A percentile compares a stretch with the other conserved stretches of the same genome.
Evolutionary conservation across 2,329 filamentous ascomycete genomes (phyloP).

Genomic region (Pseudogymnoascus sp.): DNA sequence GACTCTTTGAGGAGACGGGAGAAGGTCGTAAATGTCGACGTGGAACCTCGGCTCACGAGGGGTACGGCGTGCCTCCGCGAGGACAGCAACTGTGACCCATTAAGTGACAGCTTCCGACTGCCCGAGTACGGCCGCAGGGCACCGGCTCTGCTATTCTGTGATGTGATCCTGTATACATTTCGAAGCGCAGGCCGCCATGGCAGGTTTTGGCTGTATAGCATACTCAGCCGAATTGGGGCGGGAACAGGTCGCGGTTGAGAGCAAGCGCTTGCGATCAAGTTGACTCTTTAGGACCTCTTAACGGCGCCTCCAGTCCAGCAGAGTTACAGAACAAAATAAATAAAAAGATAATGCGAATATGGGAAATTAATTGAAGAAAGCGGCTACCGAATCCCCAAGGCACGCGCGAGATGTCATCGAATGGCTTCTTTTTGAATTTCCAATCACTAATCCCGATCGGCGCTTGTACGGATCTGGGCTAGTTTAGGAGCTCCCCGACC

Average conservation of each 20-base stretch:
- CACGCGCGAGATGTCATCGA: conserved; percentile 5
- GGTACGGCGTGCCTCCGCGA: conserved; percentile 1
- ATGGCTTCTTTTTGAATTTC: conserved; percentile 7
- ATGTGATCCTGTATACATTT: conserved; percentile 19
- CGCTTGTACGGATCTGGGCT: neutral
- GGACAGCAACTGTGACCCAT: conserved; percentile 13
- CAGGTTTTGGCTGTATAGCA: conserved; percentile 58
- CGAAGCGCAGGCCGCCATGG: conserved; percentile 54
- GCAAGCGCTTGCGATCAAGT: neutral
- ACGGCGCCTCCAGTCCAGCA: conserved; percentile 1
- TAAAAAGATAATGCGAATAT: conserved; percentile 3
- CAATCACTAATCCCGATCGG: conserved; percentile 6
- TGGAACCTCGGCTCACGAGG: conserved; percentile 28
- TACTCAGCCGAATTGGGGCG: conserved; percentile 31
- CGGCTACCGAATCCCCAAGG: conserved; percentile 5
- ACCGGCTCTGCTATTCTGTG: conserved; percentile 16
- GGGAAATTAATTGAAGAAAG: neutral
- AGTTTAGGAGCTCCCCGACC: conserved; percentile 5
- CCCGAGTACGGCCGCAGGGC: conserved; percentile 22
- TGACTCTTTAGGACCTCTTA: neutral
- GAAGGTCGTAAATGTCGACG: conserved; percentile 41
- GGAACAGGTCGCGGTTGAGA: neutral
- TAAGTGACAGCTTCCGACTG: conserved; percentile 11
- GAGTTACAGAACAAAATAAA: neutral
- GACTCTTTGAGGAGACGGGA: conserved; percentile 44